These are phyloP conservation scores for Hypholoma fasciculare DNA, from an alignment of 768 basidiomycete genomes.

Conservation along the genomic window DNA sequence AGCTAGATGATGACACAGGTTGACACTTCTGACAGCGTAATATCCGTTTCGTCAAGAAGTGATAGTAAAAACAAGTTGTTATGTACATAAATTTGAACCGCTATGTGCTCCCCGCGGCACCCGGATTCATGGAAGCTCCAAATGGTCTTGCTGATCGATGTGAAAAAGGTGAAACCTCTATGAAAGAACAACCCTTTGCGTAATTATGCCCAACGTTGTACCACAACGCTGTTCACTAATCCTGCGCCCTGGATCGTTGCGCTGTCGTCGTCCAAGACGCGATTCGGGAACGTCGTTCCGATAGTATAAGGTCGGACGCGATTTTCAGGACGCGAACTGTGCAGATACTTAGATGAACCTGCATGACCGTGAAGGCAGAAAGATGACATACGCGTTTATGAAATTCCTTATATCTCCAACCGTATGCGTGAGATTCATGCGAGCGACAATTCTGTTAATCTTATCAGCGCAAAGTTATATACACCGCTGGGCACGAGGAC, in stretches of 20 bases:
- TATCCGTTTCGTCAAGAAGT: neutral
- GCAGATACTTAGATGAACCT: neutral
- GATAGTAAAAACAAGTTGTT: neutral
- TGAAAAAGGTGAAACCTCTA: neutral
- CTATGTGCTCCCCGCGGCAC: neutral
- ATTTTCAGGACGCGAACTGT: conserved; percentile 73
- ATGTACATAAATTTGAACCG: neutral
- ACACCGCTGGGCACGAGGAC: conserved; percentile 3
- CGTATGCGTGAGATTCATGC: conserved; percentile 92
- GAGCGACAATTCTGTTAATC: conserved; percentile 62
- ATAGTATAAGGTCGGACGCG: conserved; percentile 66
- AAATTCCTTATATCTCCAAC: conserved; percentile 82
- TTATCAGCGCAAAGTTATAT: neutral
- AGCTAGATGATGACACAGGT: neutral
- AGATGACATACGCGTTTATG: conserved; percentile 79
- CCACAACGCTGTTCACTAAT: conserved; percentile 79
- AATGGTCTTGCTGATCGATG: neutral
- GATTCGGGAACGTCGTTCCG: conserved; percentile 87
- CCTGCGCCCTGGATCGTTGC: conserved; percentile 74
- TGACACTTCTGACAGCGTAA: neutral
- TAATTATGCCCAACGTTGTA: conserved; percentile 69
- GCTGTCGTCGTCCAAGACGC: conserved; percentile 60
- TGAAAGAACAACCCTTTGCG: neutral
- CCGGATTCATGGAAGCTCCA: neutral
- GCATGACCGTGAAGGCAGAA: neutral